Percentiles rank a stretch among this genome's conserved stretches.
Evolutionary conservation across 768 basidiomycete genomes (phyloP).

Genomic region (Leccinum pellstonianum): DNA sequence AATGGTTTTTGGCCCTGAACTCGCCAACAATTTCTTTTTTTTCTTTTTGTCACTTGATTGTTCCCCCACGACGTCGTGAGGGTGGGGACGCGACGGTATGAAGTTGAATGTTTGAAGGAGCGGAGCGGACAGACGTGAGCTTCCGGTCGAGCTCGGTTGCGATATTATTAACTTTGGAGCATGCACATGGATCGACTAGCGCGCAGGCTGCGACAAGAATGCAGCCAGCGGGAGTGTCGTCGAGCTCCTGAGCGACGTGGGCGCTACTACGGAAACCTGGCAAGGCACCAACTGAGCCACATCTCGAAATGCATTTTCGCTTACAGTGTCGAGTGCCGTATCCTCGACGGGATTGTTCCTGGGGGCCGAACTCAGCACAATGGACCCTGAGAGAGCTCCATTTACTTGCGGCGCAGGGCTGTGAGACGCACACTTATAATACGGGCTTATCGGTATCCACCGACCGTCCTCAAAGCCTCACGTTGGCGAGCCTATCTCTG

Average conservation of each 20-base stretch:
- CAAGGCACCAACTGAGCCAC: not conserved
- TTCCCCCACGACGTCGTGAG: not conserved
- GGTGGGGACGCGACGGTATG: not conserved
- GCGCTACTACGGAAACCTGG: too few relatives aligned
- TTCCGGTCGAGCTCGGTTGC: not conserved
- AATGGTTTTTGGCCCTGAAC: not conserved
- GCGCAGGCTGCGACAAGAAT: not conserved
- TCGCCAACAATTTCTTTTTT: not conserved
- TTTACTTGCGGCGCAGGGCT: conserved; percentile 8
- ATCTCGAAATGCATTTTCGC: not conserved
- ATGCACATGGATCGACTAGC: not conserved
- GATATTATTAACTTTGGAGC: not conserved
- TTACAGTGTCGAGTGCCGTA: conserved; percentile 18
- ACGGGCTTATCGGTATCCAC: not conserved
- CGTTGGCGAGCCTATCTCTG: not conserved
- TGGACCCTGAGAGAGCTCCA: conserved; percentile 3
- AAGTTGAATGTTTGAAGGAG: not conserved
- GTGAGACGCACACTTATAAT: conserved; percentile 6
- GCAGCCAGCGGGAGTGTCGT: not conserved
- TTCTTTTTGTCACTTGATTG: not conserved
- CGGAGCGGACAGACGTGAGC: not conserved
- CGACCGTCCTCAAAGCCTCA: not conserved
- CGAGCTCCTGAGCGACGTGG: not conserved
- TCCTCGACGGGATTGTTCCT: conserved; percentile 15
- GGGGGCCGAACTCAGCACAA: conserved; percentile 1